Base-by-base conservation (phyloP, 1,284 basidiomycete species). In the Athelia sp. region DNA sequence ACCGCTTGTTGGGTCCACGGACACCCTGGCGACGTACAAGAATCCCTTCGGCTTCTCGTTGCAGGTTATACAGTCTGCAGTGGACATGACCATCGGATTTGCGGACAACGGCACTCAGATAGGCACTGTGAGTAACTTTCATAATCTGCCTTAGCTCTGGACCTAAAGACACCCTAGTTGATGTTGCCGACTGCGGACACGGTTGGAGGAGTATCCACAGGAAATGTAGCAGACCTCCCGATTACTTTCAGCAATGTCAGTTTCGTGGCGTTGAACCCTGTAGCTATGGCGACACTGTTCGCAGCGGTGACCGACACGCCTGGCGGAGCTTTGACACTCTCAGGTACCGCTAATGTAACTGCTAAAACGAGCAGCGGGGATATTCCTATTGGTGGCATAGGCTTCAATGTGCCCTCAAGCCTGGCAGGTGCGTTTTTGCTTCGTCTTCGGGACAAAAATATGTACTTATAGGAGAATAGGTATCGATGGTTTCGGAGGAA, bases 11-110 rank as follows among this genome's bases (percentile, higher is more conserved):
- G 76, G 78, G 55, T 87, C 84, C 21, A 71, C 79, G 49, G 67
- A 72, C 50, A 85, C 84, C 1, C 55, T 84, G 3, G 87, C 85
- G 14, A 70, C 74, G 52, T 88, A 86, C 62, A 79, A 79, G 64
- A 90, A 90, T 65, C 88, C 88, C 1, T 90, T 90, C 65, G 82
- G 80, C 10, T 90, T 90, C 68, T 79, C 80, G 17, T 62, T 91
- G 49, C 82, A 86, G 60, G 82, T 85, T 32, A 63, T 84, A 19
- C 70, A 78, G 58, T 69, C 79, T 1, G 70, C 72, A 3, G 72
- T 87, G 56, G 71, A 75, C 23, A 78, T 87, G 54, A 72, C 70
- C 19, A 62, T 90, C 38, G 70, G 66, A 10, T 69, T 67, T 21
- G 67, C 70, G 22, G 79, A 78, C 4, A 63, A 66, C n/a, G 67